These are phyloP conservation scores for Oemleria cerasiformis DNA, from an alignment of 306 rosid genomes.

Conservation along the genomic window DNA sequence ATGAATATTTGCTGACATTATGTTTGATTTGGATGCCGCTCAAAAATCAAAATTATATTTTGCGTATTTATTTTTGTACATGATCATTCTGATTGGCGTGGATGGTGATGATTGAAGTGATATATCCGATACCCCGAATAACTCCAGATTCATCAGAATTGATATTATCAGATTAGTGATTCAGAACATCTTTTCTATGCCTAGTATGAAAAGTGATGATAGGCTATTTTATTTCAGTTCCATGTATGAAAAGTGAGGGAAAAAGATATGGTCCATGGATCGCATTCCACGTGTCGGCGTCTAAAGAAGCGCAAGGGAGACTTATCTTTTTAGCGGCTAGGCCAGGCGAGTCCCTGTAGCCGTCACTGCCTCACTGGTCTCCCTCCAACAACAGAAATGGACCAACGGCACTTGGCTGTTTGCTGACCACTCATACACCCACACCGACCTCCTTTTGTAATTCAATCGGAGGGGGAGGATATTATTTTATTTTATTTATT, in stretches of 20 bases:
- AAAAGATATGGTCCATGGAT: neutral
- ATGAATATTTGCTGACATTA: slow-evolving; percentile 14
- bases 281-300: slow-evolving; percentile 6
- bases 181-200: neutral
- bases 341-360: neutral
- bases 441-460: neutral
- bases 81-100: neutral
- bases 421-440: neutral
- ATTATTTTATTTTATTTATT: neutral
- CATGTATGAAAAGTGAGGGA: neutral
- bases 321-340: slow-evolving; percentile 1
- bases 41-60: neutral
- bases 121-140: too few relatives aligned
- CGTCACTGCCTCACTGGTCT: neutral
- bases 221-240: neutral
- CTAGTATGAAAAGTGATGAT: too few relatives aligned
- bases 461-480: neutral
- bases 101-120: neutral
- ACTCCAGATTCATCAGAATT: too few relatives aligned
- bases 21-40: slow-evolving; percentile 5
- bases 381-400: neutral
- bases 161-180: too few relatives aligned
- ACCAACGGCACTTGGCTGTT: neutral
- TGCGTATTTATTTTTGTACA: slow-evolving; percentile 4
- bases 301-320: neutral